Conservation (phyloP, 2,329 filamentous ascomycete genomes). For the Scedosporium aurantiacum region DNA sequence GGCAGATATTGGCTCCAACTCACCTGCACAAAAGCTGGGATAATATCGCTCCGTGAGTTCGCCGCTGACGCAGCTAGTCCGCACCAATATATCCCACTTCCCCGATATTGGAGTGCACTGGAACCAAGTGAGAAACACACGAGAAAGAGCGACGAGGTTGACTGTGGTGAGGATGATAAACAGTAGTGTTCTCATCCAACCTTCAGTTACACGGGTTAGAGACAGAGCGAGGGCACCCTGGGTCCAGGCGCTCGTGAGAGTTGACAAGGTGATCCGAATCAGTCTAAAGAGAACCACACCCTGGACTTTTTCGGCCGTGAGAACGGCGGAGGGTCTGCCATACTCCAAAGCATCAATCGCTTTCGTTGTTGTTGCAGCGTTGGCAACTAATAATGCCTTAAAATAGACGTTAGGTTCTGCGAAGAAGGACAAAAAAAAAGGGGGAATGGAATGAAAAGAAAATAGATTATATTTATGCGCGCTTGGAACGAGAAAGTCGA, state of each 20-base stretch:
- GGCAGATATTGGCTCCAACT: not conserved
- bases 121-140: not conserved
- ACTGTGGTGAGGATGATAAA: not conserved
- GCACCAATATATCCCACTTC: too few species aligned
- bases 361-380: too few species aligned
- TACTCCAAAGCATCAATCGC: too few species aligned
- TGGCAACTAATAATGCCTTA: too few species aligned
- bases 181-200: not conserved
- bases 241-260: not conserved
- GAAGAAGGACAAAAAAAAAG: too few species aligned
- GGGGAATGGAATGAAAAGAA: too few species aligned
- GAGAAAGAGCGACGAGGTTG: not conserved
- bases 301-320: not conserved
- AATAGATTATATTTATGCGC: too few species aligned
- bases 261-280: not conserved
- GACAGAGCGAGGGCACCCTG: not conserved
- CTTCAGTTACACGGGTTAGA: not conserved
- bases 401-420: too few species aligned
- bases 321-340: too few species aligned
- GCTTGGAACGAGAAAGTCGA: too few species aligned
- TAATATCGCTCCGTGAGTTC: not conserved
- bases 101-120: not conserved
- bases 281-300: not conserved
- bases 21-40: not conserved
- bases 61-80: too few species aligned